phyloP scores from a whole-genome alignment of 2,329 filamentous ascomycete species.

The Catunica adiposa region DNA sequence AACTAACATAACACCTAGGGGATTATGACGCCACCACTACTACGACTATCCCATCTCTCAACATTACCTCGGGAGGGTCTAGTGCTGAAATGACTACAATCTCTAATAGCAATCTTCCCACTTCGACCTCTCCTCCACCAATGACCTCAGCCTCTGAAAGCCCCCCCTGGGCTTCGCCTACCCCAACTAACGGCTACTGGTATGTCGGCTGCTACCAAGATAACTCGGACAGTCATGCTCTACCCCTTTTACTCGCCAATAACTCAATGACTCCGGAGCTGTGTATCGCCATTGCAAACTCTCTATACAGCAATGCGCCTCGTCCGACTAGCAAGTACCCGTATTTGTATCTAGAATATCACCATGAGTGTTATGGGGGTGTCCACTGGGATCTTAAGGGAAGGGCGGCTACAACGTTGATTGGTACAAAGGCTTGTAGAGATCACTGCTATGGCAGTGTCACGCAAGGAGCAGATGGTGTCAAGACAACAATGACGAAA shows the following conservation, averaged over 20 bases:
- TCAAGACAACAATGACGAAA: too few species aligned
- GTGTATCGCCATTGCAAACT: too few species aligned
- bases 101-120: not conserved
- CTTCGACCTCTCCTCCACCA: not conserved
- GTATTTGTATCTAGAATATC: slow-evolving; percentile 22
- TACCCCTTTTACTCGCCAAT: too few species aligned
- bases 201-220: slow-evolving; percentile 21
- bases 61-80: too few species aligned
- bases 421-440: slow-evolving; percentile 20
- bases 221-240: slow-evolving; percentile 15
- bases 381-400: slow-evolving; percentile 17
- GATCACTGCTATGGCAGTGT: slow-evolving; percentile 19
- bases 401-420: slow-evolving; percentile 17
- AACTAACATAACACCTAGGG: too few species aligned
- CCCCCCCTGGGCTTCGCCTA: slow-evolving; percentile 14
- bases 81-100: not conserved
- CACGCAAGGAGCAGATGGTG: not conserved
- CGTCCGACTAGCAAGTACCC: slow-evolving; percentile 18
- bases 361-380: slow-evolving; percentile 22
- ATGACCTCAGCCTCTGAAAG: not conserved
- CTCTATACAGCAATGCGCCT: slow-evolving; percentile 18
- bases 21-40: too few species aligned
- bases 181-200: slow-evolving; percentile 19
- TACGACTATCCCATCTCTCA: too few species aligned
- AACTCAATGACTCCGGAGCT: too few species aligned